phyloP scores from a whole-genome alignment of 1,139 yeast genomes.

The Candida buenavistaensis region DNA sequence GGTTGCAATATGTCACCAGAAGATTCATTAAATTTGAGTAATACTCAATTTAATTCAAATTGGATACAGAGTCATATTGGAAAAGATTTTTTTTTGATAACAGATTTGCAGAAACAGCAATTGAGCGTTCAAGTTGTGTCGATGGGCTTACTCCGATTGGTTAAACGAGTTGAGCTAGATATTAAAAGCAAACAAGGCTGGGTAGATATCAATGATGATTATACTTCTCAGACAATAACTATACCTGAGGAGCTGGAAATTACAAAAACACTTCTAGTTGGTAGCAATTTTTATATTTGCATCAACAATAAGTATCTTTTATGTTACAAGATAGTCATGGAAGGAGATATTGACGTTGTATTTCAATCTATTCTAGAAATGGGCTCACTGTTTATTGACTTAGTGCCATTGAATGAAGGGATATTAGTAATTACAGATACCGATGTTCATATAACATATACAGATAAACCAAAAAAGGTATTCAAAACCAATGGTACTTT shows the following conservation, averaged over 20 bases:
- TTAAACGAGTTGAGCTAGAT: constrained; percentile 10
- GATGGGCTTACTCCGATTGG: constrained; percentile 19
- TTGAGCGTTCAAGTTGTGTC: constrained; percentile 21
- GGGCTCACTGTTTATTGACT: background rate
- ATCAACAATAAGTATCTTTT: constrained; percentile 6
- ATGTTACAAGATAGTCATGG: background rate
- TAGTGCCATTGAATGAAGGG: background rate
- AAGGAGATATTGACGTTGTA: background rate
- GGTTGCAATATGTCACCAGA: constrained; percentile 13
- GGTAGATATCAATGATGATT: constrained; percentile 4
- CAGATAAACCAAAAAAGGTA: constrained; percentile 2
- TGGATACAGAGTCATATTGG: constrained; percentile 10
- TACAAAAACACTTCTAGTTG: constrained; percentile 1
- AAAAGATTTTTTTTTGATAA: constrained; percentile 19
- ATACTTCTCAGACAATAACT: background rate
- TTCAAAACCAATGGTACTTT: constrained; percentile 2
- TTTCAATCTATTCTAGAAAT: background rate
- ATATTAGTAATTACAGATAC: constrained; percentile 1
- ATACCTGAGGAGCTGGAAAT: constrained; percentile 3
- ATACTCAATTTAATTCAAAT: constrained; percentile 11
- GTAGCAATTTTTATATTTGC: constrained; percentile 4
- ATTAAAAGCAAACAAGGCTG: constrained; percentile 9
- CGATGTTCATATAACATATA: background rate
- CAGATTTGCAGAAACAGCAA: constrained; percentile 12
- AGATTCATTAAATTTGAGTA: constrained; percentile 12